Evolutionary conservation across 306 rosid species (phyloP).

Genomic region (Albizia julibrissin): DNA sequence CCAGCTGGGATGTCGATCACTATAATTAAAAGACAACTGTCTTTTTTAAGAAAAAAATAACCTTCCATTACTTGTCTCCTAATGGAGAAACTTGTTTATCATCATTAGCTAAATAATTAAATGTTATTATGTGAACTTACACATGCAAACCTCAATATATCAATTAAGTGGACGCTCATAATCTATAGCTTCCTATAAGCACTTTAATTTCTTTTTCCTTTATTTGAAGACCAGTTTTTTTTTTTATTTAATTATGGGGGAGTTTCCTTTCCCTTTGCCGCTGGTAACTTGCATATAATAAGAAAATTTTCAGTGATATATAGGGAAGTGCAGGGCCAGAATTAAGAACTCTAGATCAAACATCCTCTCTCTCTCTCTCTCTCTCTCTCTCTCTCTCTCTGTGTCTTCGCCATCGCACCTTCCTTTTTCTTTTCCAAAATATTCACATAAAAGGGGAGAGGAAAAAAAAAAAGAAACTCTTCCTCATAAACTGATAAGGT

Average conservation of each 20-base stretch:
- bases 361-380: constrained; percentile 13
- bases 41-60: constrained; percentile 35
- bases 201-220: background rate
- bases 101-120: constrained; percentile 38
- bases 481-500: constrained; percentile 49
- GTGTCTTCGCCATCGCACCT: background rate
- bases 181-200: background rate
- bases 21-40: constrained; percentile 48
- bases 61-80: constrained; percentile 46
- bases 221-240: background rate
- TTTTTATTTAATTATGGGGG: background rate
- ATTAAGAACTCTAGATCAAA: constrained; percentile 39
- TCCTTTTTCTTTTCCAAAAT: constrained; percentile 32
- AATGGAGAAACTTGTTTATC: constrained; percentile 39
- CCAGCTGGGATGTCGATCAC: constrained; percentile 31
- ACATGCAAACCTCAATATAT: constrained; percentile 34
- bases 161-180: constrained; percentile 32
- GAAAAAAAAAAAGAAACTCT: background rate
- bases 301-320: constrained; percentile 36
- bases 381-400: background rate
- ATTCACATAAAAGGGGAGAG: constrained; percentile 25
- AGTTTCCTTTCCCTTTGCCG: background rate
- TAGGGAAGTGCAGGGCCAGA: constrained; percentile 35
- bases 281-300: constrained; percentile 9
- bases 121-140: constrained; percentile 12